phyloP scores from a whole-genome alignment of 2,329 filamentous ascomycete genomes.

The Cladophialophora psammophila region DNA sequence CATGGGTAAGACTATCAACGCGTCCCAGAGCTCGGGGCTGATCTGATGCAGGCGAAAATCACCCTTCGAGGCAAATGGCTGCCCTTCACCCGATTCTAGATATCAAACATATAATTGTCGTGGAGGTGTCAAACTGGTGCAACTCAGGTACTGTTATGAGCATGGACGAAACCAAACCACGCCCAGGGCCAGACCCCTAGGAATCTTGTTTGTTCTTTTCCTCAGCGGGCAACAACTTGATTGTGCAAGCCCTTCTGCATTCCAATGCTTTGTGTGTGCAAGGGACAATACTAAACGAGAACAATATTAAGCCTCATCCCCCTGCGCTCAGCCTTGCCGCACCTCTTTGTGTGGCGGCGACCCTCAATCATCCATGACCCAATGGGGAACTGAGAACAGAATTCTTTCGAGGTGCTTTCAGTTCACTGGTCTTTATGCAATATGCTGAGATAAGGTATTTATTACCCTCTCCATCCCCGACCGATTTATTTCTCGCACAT shows the following conservation, averaged over 20 bases:
- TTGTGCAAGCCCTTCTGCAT: background rate
- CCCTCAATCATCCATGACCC: background rate
- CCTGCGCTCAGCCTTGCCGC: constrained; percentile 27
- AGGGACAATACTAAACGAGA: constrained; percentile 38
- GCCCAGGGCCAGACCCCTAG: background rate
- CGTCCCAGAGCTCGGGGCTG: background rate
- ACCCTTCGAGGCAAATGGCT: constrained; percentile 82
- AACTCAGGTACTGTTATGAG: background rate
- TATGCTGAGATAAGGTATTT: background rate
- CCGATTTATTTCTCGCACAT: background rate
- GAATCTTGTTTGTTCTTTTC: background rate
- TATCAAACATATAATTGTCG: background rate
- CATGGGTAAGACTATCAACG: constrained; percentile 61
- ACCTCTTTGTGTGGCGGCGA: constrained; percentile 8
- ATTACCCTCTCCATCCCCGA: background rate
- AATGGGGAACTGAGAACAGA: background rate
- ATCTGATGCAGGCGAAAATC: constrained; percentile 67
- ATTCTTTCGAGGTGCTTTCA: constrained; percentile 10
- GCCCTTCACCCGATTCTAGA: constrained; percentile 56
- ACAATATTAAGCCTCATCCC: constrained; percentile 39
- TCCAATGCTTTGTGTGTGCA: constrained; percentile 21
- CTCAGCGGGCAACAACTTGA: background rate
- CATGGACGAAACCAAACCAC: background rate
- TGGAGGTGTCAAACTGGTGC: background rate
- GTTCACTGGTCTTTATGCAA: background rate